A percentile compares a stretch with the other conserved stretches of the same genome.
Evolutionary conservation across 176 grass and related monocot genomes (phyloP).

Genomic region (Phragmites australis): DNA sequence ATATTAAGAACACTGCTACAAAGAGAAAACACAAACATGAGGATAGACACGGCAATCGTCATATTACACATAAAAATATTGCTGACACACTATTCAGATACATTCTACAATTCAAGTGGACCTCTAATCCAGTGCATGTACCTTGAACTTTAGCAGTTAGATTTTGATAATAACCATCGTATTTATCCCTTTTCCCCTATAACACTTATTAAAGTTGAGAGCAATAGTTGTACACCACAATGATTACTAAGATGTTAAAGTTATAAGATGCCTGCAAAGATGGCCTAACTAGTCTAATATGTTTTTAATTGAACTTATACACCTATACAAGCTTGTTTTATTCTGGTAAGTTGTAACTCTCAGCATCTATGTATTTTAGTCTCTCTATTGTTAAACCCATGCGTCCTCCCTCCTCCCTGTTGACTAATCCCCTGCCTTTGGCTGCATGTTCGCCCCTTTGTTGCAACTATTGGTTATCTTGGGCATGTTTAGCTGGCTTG

Average conservation of each 20-base stretch:
- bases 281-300: not conserved
- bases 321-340: not conserved
- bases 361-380: not conserved
- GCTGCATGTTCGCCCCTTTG: not conserved
- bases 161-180: not conserved
- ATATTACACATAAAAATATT: not conserved
- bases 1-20: not conserved
- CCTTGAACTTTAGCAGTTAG: not conserved
- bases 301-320: not conserved
- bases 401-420: not conserved
- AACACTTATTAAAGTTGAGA: not conserved
- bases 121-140: not conserved
- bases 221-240: not conserved
- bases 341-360: not conserved
- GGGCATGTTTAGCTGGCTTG: too few species aligned
- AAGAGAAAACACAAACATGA: not conserved
- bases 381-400: not conserved
- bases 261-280: not conserved
- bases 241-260: not conserved
- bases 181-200: not conserved
- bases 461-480: not conserved
- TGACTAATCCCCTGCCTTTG: not conserved
- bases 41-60: not conserved
- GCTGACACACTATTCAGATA: not conserved
- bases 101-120: not conserved